Conservation (phyloP, 2,329 filamentous ascomycete species). For the Exophiala oligosperma region DNA sequence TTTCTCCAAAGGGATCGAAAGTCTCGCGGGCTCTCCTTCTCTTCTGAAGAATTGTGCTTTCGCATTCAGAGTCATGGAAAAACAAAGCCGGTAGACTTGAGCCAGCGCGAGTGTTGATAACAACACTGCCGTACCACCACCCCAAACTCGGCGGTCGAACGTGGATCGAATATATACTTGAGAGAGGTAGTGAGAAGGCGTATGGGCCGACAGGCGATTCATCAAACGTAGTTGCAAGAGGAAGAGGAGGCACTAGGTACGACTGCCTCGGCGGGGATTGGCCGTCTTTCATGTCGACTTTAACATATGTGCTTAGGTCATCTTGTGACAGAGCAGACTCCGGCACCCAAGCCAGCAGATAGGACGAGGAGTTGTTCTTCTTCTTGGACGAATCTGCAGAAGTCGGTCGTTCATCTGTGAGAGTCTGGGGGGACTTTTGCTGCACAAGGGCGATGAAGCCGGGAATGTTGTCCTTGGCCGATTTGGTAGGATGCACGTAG, state of each 20-base stretch:
- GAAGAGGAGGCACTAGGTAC: constrained; percentile 87
- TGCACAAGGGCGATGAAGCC: constrained; percentile 92
- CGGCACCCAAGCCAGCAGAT: constrained; percentile 90
- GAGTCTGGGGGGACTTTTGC: constrained; percentile 61
- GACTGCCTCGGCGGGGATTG: constrained; percentile 80
- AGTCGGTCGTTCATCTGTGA: constrained; percentile 36
- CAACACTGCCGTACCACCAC: constrained; percentile 97
- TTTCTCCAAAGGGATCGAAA: constrained; percentile 87
- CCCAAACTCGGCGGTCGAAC: constrained; percentile 89
- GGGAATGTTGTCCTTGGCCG: constrained; percentile 90
- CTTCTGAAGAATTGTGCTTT: constrained; percentile 91
- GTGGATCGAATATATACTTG: constrained; percentile 84
- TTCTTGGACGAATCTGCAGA: constrained; percentile 45
- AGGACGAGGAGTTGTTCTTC: constrained; percentile 57
- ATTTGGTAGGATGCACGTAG: constrained; percentile 92
- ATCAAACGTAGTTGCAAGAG: constrained; percentile 73
- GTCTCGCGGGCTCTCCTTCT: constrained; percentile 79
- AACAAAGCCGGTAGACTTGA: constrained; percentile 95
- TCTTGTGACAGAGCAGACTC: constrained; percentile 79
- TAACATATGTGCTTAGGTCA: constrained; percentile 85
- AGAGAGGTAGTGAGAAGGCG: constrained; percentile 87
- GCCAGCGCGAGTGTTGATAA: constrained; percentile 87
- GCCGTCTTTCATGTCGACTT: constrained; percentile 84
- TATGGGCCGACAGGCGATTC: constrained; percentile 73
- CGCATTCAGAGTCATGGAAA: constrained; percentile 96